Evolutionary conservation across 2,329 filamentous ascomycete genomes (phyloP).

Genomic region (Aspergillus proliferans): DNA sequence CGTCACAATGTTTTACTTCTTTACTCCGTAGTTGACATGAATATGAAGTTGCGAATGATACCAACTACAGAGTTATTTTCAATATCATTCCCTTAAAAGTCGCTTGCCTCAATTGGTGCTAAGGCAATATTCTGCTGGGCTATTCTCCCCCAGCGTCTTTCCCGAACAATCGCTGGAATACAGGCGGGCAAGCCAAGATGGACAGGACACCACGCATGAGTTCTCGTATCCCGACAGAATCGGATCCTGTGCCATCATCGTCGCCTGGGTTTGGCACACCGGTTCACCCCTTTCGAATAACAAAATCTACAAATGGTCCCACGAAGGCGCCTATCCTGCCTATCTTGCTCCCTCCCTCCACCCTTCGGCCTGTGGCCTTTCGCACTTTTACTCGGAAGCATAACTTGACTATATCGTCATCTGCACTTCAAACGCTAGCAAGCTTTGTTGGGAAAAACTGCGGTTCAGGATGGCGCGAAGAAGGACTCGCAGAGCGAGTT

Average conservation of each 20-base stretch:
- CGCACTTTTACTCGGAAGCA: conserved; percentile 97
- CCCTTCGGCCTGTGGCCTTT: conserved; percentile 83
- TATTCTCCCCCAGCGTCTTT: neutral
- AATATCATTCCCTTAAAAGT: no score
- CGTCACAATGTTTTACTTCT: neutral
- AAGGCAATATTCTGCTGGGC: neutral
- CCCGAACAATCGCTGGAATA: neutral
- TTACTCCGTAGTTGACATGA: neutral
- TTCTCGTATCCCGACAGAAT: conserved; percentile 15
- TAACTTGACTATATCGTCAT: conserved; percentile 82
- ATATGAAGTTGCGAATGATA: neutral
- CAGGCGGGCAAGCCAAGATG: conserved; percentile 12
- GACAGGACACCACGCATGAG: conserved; percentile 16
- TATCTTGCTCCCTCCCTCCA: conserved; percentile 80
- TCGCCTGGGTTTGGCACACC: conserved; percentile 88
- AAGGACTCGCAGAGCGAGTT: conserved; percentile 84
- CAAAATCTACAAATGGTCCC: conserved; percentile 42
- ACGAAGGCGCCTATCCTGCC: conserved; percentile 65
- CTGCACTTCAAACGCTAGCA: conserved; percentile 77
- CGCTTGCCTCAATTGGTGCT: neutral
- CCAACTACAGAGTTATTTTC: neutral
- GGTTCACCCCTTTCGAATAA: conserved; percentile 59
- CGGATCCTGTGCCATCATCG: conserved; percentile 70
- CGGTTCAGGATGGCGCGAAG: conserved; percentile 92
- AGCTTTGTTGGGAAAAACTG: conserved; percentile 89